Evolutionary conservation across 225 moss, liverwort and hornwort species (phyloP).

Genomic region (Asterella californica): DNA sequence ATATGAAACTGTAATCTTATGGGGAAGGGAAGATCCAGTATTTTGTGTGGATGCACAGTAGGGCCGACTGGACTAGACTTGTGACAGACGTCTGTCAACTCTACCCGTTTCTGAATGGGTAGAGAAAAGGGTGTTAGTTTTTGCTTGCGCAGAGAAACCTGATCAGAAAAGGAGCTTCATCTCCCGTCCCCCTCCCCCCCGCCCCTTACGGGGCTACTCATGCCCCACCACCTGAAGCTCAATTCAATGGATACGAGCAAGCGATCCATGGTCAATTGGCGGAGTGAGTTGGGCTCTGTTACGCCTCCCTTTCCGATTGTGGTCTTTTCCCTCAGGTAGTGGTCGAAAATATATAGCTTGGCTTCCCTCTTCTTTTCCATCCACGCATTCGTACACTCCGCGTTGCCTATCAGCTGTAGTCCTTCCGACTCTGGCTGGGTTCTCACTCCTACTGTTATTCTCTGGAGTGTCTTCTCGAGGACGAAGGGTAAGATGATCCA

Average conservation of each 20-base stretch:
- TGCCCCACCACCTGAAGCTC: not conserved
- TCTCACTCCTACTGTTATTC: not conserved
- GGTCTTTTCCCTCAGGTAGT: not conserved
- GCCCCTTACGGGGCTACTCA: not conserved
- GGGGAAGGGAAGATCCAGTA: not conserved
- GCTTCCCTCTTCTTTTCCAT: not conserved
- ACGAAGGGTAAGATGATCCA: not conserved
- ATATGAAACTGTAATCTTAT: not conserved
- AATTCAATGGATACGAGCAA: not conserved
- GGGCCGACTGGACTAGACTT: not conserved
- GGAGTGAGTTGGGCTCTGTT: not conserved
- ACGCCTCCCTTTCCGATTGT: not conserved
- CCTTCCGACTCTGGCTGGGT: not conserved
- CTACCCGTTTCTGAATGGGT: not conserved
- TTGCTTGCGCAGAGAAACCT: not conserved
- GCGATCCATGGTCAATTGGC: not conserved
- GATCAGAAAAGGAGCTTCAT: not conserved
- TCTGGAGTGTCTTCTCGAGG: not conserved
- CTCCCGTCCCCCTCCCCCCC: not conserved
- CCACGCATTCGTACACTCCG: not conserved
- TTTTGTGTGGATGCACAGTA: not conserved
- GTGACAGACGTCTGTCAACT: not conserved
- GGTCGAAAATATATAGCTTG: not conserved
- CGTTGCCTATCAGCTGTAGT: not conserved
- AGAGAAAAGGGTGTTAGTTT: not conserved